These are phyloP conservation scores for Suillus subaureus DNA, from an alignment of 768 basidiomycete species.

Conservation along the genomic window DNA sequence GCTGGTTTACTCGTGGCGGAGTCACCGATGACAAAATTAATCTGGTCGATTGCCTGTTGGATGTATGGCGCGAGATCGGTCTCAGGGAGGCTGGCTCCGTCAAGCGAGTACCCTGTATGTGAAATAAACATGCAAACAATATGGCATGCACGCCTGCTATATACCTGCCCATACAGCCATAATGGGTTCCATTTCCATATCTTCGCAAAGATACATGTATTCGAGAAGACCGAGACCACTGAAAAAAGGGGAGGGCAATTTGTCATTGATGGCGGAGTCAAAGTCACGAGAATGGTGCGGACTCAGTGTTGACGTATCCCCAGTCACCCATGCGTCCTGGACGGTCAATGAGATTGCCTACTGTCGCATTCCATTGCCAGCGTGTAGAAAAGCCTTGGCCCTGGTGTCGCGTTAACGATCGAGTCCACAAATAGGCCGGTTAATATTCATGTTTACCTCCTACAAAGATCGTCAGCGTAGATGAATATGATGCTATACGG, in stretches of 20 bases:
- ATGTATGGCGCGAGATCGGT: slow-evolving; percentile 49
- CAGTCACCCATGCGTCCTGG: slow-evolving; percentile 67
- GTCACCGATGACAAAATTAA: slow-evolving; percentile 64
- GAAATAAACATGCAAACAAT: neutral
- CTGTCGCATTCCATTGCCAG: slow-evolving; percentile 70
- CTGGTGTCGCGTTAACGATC: slow-evolving; percentile 30
- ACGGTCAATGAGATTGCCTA: slow-evolving; percentile 55
- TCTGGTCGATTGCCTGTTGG: slow-evolving; percentile 59
- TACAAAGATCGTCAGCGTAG: slow-evolving; percentile 32
- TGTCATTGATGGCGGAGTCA: neutral
- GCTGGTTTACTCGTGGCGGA: slow-evolving; percentile 47
- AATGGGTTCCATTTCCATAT: slow-evolving; percentile 56
- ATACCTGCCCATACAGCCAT: slow-evolving; percentile 64
- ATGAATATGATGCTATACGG: neutral
- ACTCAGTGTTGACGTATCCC: slow-evolving; percentile 66
- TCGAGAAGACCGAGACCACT: slow-evolving; percentile 62
- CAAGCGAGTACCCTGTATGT: slow-evolving; percentile 52
- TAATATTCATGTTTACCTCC: slow-evolving; percentile 37
- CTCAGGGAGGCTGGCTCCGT: slow-evolving; percentile 46
- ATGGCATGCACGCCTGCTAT: neutral
- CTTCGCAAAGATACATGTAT: slow-evolving; percentile 58
- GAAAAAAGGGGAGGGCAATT: neutral
- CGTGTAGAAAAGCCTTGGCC: slow-evolving; percentile 53
- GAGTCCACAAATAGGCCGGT: slow-evolving; percentile 9
- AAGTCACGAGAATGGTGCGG: slow-evolving; percentile 13